A percentile compares a stretch with the other conserved stretches of the same genome.
These are phyloP conservation scores for Diaporthe ilicicola DNA, from an alignment of 2,329 filamentous ascomycete genomes.

Conservation along the genomic window DNA sequence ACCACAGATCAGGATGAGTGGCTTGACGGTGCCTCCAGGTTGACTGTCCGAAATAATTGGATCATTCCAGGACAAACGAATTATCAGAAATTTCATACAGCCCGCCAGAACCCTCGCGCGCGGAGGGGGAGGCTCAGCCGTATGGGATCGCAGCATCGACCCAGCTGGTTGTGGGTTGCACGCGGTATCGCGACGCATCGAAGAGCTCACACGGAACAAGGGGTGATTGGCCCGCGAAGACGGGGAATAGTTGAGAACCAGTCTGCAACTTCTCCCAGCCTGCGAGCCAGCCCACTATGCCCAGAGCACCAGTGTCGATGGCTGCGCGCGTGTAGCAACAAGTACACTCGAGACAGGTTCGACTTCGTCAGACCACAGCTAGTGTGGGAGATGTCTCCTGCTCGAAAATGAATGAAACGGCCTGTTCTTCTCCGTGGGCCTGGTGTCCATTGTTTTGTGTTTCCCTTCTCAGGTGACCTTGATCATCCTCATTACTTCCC, in stretches of 20 bases:
- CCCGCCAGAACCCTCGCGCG: slow-evolving; percentile 27
- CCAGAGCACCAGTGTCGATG: slow-evolving; percentile 46
- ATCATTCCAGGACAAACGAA: slow-evolving; percentile 43
- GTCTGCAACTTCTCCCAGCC: slow-evolving; percentile 27
- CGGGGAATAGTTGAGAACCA: slow-evolving; percentile 22
- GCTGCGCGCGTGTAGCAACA: slow-evolving; percentile 40
- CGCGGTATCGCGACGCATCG: slow-evolving; percentile 41
- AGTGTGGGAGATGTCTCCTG: slow-evolving; percentile 33
- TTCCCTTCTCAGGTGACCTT: slow-evolving; percentile 40
- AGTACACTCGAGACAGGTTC: slow-evolving; percentile 41
- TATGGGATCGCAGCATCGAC: slow-evolving; percentile 64
- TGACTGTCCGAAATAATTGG: slow-evolving; percentile 33
- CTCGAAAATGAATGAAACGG: slow-evolving; percentile 46
- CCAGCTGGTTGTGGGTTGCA: slow-evolving; percentile 48
- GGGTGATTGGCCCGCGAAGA: neutral
- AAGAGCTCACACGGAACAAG: slow-evolving; percentile 55
- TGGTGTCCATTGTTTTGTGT: slow-evolving; percentile 28
- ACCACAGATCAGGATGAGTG: slow-evolving; percentile 29
- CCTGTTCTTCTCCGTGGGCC: slow-evolving; percentile 36
- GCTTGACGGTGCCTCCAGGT: slow-evolving; percentile 16
- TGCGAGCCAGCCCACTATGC: slow-evolving; percentile 35
- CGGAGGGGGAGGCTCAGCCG: slow-evolving; percentile 36
- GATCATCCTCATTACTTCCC: slow-evolving; percentile 40
- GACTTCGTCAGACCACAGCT: slow-evolving; percentile 32
- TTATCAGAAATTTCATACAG: slow-evolving; percentile 42